A percentile compares a stretch with the other conserved stretches of the same genome.
Conservation (phyloP, 1,284 basidiomycete genomes). For the Trametes polyzona region DNA sequence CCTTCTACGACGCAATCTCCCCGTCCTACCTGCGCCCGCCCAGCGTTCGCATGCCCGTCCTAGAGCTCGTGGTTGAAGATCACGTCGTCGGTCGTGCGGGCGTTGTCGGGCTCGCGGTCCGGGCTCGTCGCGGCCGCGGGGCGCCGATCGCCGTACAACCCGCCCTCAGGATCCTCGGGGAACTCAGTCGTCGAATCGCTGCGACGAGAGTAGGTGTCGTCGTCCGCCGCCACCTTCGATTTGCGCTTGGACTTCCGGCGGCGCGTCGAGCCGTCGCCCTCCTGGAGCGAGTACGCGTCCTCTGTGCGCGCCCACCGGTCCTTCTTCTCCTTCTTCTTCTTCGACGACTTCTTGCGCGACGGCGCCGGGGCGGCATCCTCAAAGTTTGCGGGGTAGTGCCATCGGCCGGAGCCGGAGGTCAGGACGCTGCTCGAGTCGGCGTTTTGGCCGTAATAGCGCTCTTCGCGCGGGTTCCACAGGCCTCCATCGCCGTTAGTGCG, state of each 20-base stretch:
- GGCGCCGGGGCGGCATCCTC: conserved; percentile 57
- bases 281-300: conserved; percentile 69
- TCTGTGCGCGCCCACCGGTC: conserved; percentile 84
- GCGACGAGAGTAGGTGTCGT: conserved; percentile 49
- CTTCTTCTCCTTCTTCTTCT: conserved; percentile 76
- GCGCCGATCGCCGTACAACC: conserved; percentile 52
- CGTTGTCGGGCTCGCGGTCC: conserved; percentile 13
- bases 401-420: conserved; percentile 50
- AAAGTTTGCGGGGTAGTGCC: conserved; percentile 85
- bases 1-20: background rate
- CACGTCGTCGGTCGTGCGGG: conserved; percentile 35
- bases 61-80: conserved; percentile 56
- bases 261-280: conserved; percentile 35
- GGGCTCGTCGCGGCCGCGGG: conserved; percentile 7
- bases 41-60: background rate
- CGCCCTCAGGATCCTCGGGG: conserved; percentile 75
- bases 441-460: conserved; percentile 64
- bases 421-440: conserved; percentile 42
- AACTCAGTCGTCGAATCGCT: conserved; percentile 56
- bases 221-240: conserved; percentile 49
- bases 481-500: conserved; percentile 46
- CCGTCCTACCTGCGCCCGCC: background rate
- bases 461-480: conserved; percentile 74
- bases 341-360: conserved; percentile 49
- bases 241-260: conserved; percentile 52